These are phyloP conservation scores for Scytalidium lignicola DNA, from an alignment of 2,329 filamentous ascomycete species.

Conservation along the genomic window DNA sequence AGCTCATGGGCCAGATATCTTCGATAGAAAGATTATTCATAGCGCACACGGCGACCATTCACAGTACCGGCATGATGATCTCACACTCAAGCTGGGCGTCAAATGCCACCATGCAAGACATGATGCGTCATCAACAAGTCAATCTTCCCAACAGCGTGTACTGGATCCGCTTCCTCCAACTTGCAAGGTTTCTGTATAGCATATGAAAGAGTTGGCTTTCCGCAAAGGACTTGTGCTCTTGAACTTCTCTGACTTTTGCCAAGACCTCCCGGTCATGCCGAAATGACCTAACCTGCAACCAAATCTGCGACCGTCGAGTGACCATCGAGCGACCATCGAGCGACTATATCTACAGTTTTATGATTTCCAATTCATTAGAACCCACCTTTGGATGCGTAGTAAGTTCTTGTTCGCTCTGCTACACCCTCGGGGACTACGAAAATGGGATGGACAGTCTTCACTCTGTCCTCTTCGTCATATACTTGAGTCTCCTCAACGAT, in stretches of 20 bases:
- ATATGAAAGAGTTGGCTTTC: background rate
- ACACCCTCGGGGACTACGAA: slow-evolving; percentile 71
- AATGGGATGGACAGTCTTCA: slow-evolving; percentile 72
- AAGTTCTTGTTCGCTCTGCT: slow-evolving; percentile 22
- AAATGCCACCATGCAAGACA: background rate
- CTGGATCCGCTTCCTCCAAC: background rate
- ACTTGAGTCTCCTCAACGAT: slow-evolving; percentile 49
- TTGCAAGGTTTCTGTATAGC: background rate
- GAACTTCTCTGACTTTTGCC: background rate
- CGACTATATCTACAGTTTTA: background rate
- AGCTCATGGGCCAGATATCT: background rate
- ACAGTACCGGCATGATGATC: background rate
- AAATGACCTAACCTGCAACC: background rate
- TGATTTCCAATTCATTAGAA: slow-evolving; percentile 17
- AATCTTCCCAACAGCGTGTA: background rate
- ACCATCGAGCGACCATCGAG: background rate
- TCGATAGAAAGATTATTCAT: background rate
- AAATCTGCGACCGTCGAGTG: background rate
- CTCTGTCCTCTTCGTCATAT: slow-evolving; percentile 65
- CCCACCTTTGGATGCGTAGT: slow-evolving; percentile 23
- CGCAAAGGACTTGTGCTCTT: background rate
- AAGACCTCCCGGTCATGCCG: background rate
- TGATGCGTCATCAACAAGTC: background rate
- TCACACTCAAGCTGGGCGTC: background rate
- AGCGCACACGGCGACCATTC: background rate